Evolutionary conservation across 1,284 basidiomycete species (phyloP), one percentile per base, ranked within the genome.

Genomic region (Anthracocystis panici-leucophaei): DNA sequence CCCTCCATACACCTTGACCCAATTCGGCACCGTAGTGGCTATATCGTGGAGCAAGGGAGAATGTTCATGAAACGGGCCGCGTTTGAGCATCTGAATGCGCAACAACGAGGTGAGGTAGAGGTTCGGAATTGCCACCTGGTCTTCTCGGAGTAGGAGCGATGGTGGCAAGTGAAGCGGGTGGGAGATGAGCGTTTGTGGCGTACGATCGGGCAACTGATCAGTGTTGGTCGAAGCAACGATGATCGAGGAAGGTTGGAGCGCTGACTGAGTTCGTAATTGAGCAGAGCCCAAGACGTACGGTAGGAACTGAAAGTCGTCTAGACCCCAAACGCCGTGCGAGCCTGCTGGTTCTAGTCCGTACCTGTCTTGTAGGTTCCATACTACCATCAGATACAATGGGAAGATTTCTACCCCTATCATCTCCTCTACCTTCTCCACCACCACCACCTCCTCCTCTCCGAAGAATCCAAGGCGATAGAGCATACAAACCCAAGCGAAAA

Each of bases 321-420:
- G 87, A 0, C 96, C 96, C 96, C 96, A 99, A 0, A 98, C 96
- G 9, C 96, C 96, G 82, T 99, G 97, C 72, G 93, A 95, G 3
- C 96, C 96, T 0, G 96, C 96, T 4, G 97, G 96, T 86, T 99
- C 96, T 8, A 99, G 90, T 49, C 89, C 90, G 84, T 98, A 99
- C 25, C 90, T 89, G 79, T 94, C 92, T 83, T 99, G 97, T 33
- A 97, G 88, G 55, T 89, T 89, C 90, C 94, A 95, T 71, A 91
- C 93, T 27, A 96, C 88, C 42, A 89, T 88, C 49, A 96, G 87
- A 83, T 98, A 99, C 25, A 92, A 89, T 58, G 89, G 85, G 75
- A 93, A 92, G 20, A 93, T 86, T 20, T 83, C 82, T n/a, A 93
- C 84, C 12, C 69, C 85, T 31, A 84, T 77, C 44, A 50, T 60